phyloP scores from a whole-genome alignment of 352 stramenopile genomes.

The Blastocystis sp. region DNA sequence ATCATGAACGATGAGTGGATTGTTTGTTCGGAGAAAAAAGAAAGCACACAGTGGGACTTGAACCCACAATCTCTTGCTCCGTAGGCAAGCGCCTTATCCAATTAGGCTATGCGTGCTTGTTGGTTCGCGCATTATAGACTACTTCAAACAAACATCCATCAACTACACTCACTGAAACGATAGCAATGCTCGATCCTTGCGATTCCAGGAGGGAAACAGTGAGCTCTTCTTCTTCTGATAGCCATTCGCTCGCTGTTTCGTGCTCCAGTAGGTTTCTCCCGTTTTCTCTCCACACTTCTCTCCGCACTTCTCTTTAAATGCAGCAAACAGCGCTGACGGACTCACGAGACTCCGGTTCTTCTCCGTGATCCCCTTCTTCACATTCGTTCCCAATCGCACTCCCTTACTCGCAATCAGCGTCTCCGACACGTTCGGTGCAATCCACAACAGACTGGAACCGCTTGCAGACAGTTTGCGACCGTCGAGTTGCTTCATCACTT shows the following conservation, averaged over 20 bases:
- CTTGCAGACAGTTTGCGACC: background rate
- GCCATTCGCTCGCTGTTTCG: background rate
- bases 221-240: background rate
- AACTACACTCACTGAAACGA: background rate
- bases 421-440: background rate
- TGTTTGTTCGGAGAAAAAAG: conserved; percentile 29
- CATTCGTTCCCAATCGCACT: conserved; percentile 29
- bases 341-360: conserved; percentile 1
- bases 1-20: conserved; percentile 40
- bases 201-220: background rate
- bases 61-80: conserved; percentile 45
- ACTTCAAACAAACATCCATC: background rate
- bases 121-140: background rate
- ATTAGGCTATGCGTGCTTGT: conserved; percentile 30
- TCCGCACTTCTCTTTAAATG: background rate
- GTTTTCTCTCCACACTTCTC: background rate
- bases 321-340: background rate
- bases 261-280: background rate
- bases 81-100: conserved; percentile 44
- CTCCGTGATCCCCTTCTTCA: conserved; percentile 25
- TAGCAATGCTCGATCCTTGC: background rate
- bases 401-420: conserved; percentile 3
- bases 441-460: background rate
- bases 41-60: conserved; percentile 26
- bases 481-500: conserved; percentile 28